Evolutionary conservation across 192 early-diverging fungal genomes (phyloP), one percentile per base, ranked within the genome.

Genomic region (Pilaira anomala): DNA sequence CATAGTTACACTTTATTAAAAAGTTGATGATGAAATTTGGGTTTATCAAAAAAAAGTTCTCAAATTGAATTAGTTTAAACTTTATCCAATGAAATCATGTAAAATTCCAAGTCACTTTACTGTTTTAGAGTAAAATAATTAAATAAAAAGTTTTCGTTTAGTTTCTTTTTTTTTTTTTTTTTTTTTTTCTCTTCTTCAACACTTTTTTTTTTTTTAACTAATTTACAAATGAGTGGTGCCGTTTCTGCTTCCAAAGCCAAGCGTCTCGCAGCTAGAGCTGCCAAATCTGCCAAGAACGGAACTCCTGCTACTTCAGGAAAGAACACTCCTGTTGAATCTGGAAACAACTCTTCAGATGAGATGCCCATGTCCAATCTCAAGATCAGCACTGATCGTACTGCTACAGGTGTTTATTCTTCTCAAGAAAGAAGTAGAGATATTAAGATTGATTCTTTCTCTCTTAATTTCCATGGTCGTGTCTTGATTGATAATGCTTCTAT

Each of bases 391-490:
- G 93, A 94, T 80, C 86, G 96, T 65, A 91, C 89, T 39, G 85
- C 90, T 5, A 88, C 93, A 56, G 97, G 97, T 73, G 94, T 98
- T 11, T 82, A 96, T 36, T 90, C 92, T 7, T 94, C 94, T 6
- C 88, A 94, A 69, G 85, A 84, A 67, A 83, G 86, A 67, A 92
- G 92, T n/a, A 81, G 95, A 60, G 97, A 99, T 83, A 87, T 97
- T 69, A 93, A 95, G 82, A 92, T 98, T 57, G 95, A 98, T 74
- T 88, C 85, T 14, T 98, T 88, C 85, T 91, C 92, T 26, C 88
- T 99, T 61, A 88, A 87, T 46, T 98, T 89, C 82, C 92, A 91
- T 78, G 96, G 94, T 29, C 92, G 96, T 76, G 87, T 90, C 66
- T 85, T 99, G 53, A 90, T 99, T 71, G 84, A 90, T 57, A 96